Conservation (phyloP, 495 filamentous ascomycete genomes). For the Lophiotrema nucula region DNA sequence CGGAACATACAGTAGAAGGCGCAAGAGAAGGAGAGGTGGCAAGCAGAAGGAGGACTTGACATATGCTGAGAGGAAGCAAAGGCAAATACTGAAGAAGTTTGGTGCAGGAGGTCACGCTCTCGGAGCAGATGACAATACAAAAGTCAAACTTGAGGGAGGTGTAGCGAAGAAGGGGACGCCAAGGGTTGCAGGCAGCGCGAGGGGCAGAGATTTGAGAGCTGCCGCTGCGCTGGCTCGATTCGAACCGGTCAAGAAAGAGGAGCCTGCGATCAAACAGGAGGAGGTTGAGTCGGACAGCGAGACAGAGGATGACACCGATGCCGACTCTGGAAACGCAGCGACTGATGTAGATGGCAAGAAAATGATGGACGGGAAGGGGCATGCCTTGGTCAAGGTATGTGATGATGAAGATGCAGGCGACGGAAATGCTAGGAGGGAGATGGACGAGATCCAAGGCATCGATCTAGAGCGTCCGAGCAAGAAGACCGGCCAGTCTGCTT, state of each 20-base stretch:
- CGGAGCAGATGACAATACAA: constrained; percentile 63
- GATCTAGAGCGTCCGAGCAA: constrained; percentile 16
- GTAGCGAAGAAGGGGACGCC: constrained; percentile 61
- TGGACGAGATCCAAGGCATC: constrained; percentile 59
- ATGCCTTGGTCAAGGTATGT: constrained; percentile 66
- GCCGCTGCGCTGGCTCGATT: constrained; percentile 75
- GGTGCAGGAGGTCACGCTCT: constrained; percentile 64
- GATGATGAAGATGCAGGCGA: constrained; percentile 65
- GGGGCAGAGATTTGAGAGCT: constrained; percentile 72
- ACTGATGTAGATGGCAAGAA: constrained; percentile 59
- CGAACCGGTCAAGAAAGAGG: constrained; percentile 53
- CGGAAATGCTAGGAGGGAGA: constrained; percentile 58
- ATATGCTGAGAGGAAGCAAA: constrained; percentile 62
- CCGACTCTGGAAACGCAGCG: constrained; percentile 40
- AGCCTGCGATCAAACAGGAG: constrained; percentile 31
- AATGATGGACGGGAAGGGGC: constrained; percentile 60
- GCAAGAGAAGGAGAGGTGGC: constrained; percentile 36
- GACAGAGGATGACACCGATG: constrained; percentile 39
- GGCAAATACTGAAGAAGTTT: constrained; percentile 71
- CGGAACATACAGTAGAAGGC: constrained; percentile 63
- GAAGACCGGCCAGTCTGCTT: background rate
- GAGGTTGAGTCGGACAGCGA: constrained; percentile 42
- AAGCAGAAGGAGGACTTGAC: constrained; percentile 49
- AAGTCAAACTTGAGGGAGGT: constrained; percentile 64
- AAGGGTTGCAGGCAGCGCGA: constrained; percentile 64